Evolutionary conservation across 2,329 filamentous ascomycete genomes (phyloP), one percentile per base, ranked within the genome.

Genomic region (Chrysoporthe deuterocubensis): DNA sequence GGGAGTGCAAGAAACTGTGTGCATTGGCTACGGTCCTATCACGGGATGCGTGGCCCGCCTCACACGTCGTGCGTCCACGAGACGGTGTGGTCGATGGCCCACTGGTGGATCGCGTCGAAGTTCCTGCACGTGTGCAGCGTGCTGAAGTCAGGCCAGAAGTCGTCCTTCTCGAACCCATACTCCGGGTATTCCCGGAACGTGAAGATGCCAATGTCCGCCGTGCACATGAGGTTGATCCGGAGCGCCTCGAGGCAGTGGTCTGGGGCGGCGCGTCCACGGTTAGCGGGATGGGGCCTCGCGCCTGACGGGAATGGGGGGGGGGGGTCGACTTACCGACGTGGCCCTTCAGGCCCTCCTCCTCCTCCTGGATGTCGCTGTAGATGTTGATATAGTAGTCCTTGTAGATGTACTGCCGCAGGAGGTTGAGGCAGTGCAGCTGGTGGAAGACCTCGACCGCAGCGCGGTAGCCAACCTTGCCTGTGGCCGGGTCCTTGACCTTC

Each of bases 371-470:
- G 72, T 70, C 69, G 26, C 64, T 67, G 50, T 70, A 69, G 11
- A 70, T 65, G 58, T 70, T 65, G 64, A 65, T 61, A 42, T 86
- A 87, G 70, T 86, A 83, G 7, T 83, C 82, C 67, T 79, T 82
- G 72, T 84, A 83, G 3, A 82, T 81, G 9, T 82, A 80, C 71
- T 85, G 81, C 14, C 83, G 75, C 72, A 81, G 74, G 46, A 84
- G 72, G 72, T 85, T 85, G 48, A 85, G 76, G 74, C 83, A 85
- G 72, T 84, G 83, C 44, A 86, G 78, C 72, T 84, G 84, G 74
- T 88, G 85, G 75, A 88, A 87, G 0, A 87, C 85, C 72, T 88
- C 85, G 3, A 88, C 76, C 0, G 83, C 87, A 0, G 87, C 86
- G n/a, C 87, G 81, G 71, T 88, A 89, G 0, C 87, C 87, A 48